A percentile compares a stretch with the other conserved stretches of the same genome.
phyloP scores from a whole-genome alignment of 2,329 filamentous ascomycete genomes.

The Chaetomiaceae sp. region DNA sequence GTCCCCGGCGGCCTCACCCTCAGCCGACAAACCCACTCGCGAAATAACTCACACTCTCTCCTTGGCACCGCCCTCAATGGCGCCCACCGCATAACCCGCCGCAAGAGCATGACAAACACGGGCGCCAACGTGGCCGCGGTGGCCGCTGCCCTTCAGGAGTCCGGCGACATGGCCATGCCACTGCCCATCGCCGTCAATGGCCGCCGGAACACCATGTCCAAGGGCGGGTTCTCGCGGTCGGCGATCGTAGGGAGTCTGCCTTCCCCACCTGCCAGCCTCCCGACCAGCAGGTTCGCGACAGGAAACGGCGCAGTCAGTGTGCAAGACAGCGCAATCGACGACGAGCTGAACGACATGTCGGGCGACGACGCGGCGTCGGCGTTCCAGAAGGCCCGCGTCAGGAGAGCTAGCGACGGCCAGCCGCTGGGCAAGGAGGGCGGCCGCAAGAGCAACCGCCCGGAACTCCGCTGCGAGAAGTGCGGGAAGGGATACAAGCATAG shows the following conservation, averaged over 20 bases:
- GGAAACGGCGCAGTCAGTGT: constrained; percentile 43
- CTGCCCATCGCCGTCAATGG: constrained; percentile 52
- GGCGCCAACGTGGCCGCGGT: constrained; percentile 68
- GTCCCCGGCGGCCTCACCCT: constrained; percentile 51
- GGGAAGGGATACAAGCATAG: constrained; percentile 99
- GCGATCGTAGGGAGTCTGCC: constrained; percentile 52
- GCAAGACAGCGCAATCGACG: constrained; percentile 61
- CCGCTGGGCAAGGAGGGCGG: constrained; percentile 68
- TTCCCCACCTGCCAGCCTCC: constrained; percentile 63
- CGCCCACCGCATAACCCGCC: constrained; percentile 79
- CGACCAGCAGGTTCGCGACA: constrained; percentile 46
- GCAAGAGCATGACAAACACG: constrained; percentile 85
- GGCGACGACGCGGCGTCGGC: constrained; percentile 47
- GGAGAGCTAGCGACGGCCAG: constrained; percentile 79
- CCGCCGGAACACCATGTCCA: constrained; percentile 65
- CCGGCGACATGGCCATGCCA: constrained; percentile 49
- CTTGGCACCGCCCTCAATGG: constrained; percentile 71
- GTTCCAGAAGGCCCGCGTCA: constrained; percentile 44
- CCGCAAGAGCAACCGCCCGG: constrained; percentile 69
- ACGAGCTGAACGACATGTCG: constrained; percentile 56
- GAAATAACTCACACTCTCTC: constrained; percentile 76
- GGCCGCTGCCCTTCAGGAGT: constrained; percentile 65
- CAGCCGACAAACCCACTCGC: constrained; percentile 58
- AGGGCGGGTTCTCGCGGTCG: constrained; percentile 48
- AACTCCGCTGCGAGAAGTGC: constrained; percentile 94